These are phyloP conservation scores for Pseudocercospora musae DNA, from an alignment of 2,329 filamentous ascomycete genomes.

Conservation along the genomic window DNA sequence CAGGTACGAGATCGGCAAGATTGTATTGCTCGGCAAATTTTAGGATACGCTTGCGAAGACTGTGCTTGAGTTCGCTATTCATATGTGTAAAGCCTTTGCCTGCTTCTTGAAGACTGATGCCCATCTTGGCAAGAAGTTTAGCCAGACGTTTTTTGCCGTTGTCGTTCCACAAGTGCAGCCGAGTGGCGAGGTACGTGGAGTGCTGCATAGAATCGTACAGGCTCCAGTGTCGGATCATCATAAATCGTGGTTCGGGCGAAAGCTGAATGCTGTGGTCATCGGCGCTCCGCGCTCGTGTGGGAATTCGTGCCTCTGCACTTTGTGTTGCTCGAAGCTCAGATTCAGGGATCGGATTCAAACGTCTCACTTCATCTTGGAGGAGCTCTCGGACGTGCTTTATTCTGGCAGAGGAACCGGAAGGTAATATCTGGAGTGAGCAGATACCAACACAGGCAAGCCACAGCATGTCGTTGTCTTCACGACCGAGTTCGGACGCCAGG, in stretches of 20 bases:
- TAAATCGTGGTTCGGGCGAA: conserved; percentile 88
- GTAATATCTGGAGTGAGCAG: conserved; percentile 80
- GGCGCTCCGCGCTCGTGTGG: conserved; percentile 80
- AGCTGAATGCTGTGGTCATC: conserved; percentile 89
- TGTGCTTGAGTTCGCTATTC: conserved; percentile 94
- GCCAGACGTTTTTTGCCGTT: conserved; percentile 81
- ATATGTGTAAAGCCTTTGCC: conserved; percentile 96
- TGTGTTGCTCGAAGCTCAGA: conserved; percentile 51
- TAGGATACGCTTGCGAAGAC: conserved; percentile 76
- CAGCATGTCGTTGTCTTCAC: conserved; percentile 92
- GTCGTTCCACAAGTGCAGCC: conserved; percentile 92
- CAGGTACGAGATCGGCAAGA: conserved; percentile 86
- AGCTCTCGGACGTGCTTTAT: conserved; percentile 74
- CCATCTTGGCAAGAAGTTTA: conserved; percentile 97
- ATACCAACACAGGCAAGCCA: conserved; percentile 95
- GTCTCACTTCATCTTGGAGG: conserved; percentile 86
- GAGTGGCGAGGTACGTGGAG: conserved; percentile 87
- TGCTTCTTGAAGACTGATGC: conserved; percentile 87
- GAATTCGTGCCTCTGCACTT: conserved; percentile 76
- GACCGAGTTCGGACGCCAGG: conserved; percentile 86
- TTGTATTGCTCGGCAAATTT: conserved; percentile 93
- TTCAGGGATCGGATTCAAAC: conserved; percentile 76
- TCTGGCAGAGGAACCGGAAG: conserved; percentile 64
- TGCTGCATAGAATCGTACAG: conserved; percentile 98
- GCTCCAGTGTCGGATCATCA: conserved; percentile 93